These are phyloP conservation scores for Pythium aristosporum DNA, from an alignment of 352 stramenopile genomes.

Conservation along the genomic window DNA sequence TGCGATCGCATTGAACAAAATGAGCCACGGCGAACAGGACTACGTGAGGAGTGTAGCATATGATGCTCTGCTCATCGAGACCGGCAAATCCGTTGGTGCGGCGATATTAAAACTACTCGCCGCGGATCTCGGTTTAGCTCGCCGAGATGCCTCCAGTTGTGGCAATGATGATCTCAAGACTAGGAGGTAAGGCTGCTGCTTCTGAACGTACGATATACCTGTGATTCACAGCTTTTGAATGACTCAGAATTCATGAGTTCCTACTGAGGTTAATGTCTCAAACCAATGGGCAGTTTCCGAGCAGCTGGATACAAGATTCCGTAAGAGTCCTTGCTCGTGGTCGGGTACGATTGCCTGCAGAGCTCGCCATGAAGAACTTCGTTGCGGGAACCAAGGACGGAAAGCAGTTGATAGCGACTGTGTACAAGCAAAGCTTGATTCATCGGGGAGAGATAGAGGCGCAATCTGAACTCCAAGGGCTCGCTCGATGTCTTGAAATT, in stretches of 20 bases:
- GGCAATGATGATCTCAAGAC: not conserved
- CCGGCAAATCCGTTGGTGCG: conserved; percentile 9
- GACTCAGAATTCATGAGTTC: conserved; percentile 9
- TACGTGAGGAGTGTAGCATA: not conserved
- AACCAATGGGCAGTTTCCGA: conserved; percentile 10
- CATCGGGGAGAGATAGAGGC: not conserved
- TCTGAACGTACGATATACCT: not conserved
- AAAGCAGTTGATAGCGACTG: conserved; percentile 6
- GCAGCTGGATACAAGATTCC: conserved; percentile 22
- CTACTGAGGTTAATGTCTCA: conserved; percentile 6
- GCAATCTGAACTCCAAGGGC: not conserved
- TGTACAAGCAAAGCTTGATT: conserved; percentile 6
- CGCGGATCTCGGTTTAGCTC: not conserved
- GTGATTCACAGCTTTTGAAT: not conserved
- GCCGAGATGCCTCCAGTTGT: not conserved
- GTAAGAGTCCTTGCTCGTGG: conserved; percentile 5
- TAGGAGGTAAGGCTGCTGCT: not conserved
- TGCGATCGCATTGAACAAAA: not conserved
- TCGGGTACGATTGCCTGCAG: not conserved
- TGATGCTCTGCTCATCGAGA: conserved; percentile 13
- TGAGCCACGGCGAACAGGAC: not conserved
- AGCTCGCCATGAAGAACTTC: conserved; percentile 11
- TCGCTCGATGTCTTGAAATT: conserved; percentile 2
- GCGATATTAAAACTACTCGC: conserved; percentile 13
- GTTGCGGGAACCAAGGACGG: conserved; percentile 12